Evolutionary conservation across 2,329 filamentous ascomycete genomes (phyloP), one percentile per base, ranked within the genome.

Genomic region (Scedosporium apiospermum): DNA sequence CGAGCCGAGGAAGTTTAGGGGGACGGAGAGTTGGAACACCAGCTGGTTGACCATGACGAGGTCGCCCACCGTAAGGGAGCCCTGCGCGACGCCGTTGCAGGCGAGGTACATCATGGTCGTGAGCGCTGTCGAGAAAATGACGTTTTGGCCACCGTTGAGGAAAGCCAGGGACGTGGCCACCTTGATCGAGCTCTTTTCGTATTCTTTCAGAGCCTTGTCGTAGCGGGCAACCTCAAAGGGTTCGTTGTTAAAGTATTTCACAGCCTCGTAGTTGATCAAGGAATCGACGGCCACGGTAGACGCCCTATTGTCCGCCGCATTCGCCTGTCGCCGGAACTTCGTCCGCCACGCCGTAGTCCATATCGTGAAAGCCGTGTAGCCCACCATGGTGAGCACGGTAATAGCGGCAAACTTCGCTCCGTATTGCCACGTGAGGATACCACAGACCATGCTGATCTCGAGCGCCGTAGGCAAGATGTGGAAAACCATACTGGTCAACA

Each of bases 221-320:
- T 99, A 99, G 51, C 95, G 86, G 38, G 84, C 83, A 53, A 96
- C 91, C 77, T 99, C 95, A 67, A 92, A 98, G 67, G 89, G 91
- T 72, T 99, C 96, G 71, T 99, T 99, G 79, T 99, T 99, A 78
- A 98, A 99, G 78, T 98, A 96, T 76, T 99, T 99, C 71, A 99
- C 95, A 14, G 96, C 93, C 75, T 99, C 95, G 71, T 97, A 99
- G 77, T 99, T 99, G 80, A 99, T 96, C 60, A 99, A 79, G 0
- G 93, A 96, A 76, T 99, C 95, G 1, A 98, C 93, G 0, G 93
- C 93, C 6, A 98, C 91, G 0, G 93, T 98, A 1, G 93, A 96
- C 0, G 91, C 95, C 72, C 88, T 91, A 75, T 98, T 99, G 69
- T 99, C 96, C 0, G 95, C 96, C 5, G 92, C 91, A 72, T 99